These are phyloP conservation scores for Eimeria maxima DNA, from an alignment of 169 alveolate genomes.

Conservation along the genomic window DNA sequence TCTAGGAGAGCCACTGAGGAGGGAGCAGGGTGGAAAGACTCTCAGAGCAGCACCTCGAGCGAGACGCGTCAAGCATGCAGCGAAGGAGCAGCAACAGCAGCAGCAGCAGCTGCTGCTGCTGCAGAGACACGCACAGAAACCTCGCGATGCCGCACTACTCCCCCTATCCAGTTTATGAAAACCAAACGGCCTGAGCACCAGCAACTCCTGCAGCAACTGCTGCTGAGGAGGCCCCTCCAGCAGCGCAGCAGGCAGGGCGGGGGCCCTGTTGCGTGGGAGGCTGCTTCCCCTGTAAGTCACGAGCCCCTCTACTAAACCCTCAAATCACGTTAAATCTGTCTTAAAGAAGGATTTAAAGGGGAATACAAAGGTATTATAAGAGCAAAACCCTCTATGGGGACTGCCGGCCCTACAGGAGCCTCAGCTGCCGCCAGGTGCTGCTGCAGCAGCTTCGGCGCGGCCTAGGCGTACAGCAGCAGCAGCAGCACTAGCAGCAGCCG, in stretches of 20 bases:
- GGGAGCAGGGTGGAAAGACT: background rate
- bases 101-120: conserved; percentile 48
- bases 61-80: conserved; percentile 43
- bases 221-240: conserved; percentile 71
- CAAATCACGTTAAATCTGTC: background rate
- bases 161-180: background rate
- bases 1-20: background rate
- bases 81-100: conserved; percentile 42
- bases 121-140: conserved; percentile 24
- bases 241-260: conserved; percentile 16
- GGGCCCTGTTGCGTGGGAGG: conserved; percentile 65
- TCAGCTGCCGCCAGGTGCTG: conserved; percentile 55
- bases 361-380: background rate
- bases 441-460: conserved; percentile 29
- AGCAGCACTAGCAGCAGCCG: conserved; percentile 25
- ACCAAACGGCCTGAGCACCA: background rate
- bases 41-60: background rate
- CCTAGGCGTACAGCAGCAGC: background rate
- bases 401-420: conserved; percentile 10
- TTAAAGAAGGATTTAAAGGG: background rate
- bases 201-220: conserved; percentile 61
- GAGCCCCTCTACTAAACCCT: background rate
- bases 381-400: background rate
- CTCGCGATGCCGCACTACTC: conserved; percentile 17
- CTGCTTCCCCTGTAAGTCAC: conserved; percentile 37